Conservation (phyloP, 2,329 filamentous ascomycete species). For the Cordyceps javanica region DNA sequence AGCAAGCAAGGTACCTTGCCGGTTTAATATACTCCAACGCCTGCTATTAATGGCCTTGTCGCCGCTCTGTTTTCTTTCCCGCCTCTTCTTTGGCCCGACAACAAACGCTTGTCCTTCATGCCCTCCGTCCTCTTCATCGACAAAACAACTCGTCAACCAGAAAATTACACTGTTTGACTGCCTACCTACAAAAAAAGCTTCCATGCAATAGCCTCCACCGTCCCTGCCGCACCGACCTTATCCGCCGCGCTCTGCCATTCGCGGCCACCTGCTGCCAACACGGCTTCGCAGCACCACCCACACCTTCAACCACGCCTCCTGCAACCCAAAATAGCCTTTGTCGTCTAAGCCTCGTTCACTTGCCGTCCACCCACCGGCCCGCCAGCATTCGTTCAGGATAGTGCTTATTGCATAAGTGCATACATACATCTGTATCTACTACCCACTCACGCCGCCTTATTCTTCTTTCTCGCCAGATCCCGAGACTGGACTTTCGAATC, state of each 20-base stretch:
- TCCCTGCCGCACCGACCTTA: neutral
- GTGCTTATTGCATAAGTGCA: neutral
- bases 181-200: neutral
- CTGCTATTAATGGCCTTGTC: neutral
- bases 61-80: neutral
- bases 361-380: neutral
- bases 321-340: neutral
- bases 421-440: neutral
- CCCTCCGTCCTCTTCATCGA: neutral
- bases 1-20: neutral
- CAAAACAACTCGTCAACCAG: neutral
- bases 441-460: neutral
- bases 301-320: conserved; percentile 1
- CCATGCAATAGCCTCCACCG: neutral
- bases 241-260: neutral
- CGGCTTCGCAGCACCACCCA: neutral
- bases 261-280: neutral
- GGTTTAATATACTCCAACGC: neutral
- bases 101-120: neutral
- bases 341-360: conserved; percentile 3
- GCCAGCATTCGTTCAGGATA: neutral
- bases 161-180: neutral
- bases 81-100: neutral
- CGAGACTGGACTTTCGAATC: neutral
- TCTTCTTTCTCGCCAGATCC: neutral